These are phyloP conservation scores for Diaporthe amygdali DNA, from an alignment of 2,329 filamentous ascomycete genomes.

Conservation along the genomic window DNA sequence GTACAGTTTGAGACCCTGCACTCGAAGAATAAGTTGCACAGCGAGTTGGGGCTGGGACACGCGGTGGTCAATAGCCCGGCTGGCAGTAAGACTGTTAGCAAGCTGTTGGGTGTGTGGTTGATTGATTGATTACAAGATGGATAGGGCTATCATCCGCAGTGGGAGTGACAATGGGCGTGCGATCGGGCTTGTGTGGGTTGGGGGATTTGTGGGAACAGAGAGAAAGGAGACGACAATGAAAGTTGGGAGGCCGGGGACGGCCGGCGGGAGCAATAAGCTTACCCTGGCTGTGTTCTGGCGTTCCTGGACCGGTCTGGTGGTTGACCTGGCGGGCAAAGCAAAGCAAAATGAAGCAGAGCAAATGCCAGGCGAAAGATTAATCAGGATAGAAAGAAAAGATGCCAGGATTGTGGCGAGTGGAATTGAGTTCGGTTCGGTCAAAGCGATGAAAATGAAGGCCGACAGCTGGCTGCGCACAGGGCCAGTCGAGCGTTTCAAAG, in stretches of 20 bases:
- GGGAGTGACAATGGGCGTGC: not conserved
- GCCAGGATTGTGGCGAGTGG: not conserved
- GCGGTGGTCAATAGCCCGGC: not conserved
- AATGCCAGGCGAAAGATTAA: not conserved
- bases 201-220: not conserved
- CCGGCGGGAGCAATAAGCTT: not conserved
- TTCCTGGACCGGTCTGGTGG: not conserved
- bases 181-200: not conserved
- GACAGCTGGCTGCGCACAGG: not conserved
- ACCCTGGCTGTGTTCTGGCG: not conserved
- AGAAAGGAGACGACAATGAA: not conserved
- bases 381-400: not conserved
- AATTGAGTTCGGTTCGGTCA: constrained; percentile 18
- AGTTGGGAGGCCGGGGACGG: not conserved
- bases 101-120: not conserved
- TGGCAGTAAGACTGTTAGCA: not conserved
- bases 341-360: not conserved
- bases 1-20: not conserved
- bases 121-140: not conserved
- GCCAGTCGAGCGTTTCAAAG: constrained; percentile 4
- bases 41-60: too few species aligned
- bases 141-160: not conserved
- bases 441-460: constrained; percentile 8
- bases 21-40: not conserved
- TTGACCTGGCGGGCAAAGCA: not conserved